Conservation (phyloP, 768 basidiomycete species). For the Pulveroboletus sp. region DNA sequence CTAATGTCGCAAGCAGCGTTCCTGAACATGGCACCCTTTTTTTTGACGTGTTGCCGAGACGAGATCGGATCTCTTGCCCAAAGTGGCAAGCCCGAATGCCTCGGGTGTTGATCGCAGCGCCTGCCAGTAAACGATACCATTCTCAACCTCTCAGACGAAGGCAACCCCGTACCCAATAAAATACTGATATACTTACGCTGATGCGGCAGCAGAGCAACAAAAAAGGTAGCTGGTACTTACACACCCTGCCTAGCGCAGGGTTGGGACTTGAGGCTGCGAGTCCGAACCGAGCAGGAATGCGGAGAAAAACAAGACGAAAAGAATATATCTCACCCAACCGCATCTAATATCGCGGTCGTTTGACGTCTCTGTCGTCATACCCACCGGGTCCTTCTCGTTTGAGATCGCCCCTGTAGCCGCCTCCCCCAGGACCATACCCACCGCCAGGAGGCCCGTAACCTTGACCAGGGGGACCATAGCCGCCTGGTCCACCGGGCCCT, state of each 20-base stretch:
- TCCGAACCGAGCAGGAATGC: constrained; percentile 21
- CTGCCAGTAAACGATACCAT: constrained; percentile 1
- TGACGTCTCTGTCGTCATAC: constrained; percentile 77
- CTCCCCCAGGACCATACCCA: constrained; percentile 43
- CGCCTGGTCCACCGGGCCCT: constrained; percentile 40
- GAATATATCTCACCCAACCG: constrained; percentile 35
- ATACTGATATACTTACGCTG: constrained; percentile 38
- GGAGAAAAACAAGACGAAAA: constrained; percentile 22
- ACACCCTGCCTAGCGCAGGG: constrained; percentile 32
- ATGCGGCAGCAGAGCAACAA: constrained; percentile 27
- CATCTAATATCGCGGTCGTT: constrained; percentile 76
- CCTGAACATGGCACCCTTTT: constrained; percentile 22
- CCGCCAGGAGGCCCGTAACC: constrained; percentile 46
- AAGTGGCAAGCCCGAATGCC: not conserved
- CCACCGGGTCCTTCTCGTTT: constrained; percentile 73
- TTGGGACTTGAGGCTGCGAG: constrained; percentile 23
- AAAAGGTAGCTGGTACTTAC: constrained; percentile 30
- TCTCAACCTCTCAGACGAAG: constrained; percentile 3
- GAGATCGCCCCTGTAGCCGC: constrained; percentile 67
- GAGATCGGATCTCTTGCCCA: constrained; percentile 15
- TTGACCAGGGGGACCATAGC: constrained; percentile 37
- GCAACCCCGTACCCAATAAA: constrained; percentile 19
- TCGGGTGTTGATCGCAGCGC: not conserved
- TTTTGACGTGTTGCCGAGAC: constrained; percentile 16
- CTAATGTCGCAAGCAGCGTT: constrained; percentile 1